Base-by-base conservation (phyloP, 169 alveolate genomes). In the Eimeria sp. region DNA sequence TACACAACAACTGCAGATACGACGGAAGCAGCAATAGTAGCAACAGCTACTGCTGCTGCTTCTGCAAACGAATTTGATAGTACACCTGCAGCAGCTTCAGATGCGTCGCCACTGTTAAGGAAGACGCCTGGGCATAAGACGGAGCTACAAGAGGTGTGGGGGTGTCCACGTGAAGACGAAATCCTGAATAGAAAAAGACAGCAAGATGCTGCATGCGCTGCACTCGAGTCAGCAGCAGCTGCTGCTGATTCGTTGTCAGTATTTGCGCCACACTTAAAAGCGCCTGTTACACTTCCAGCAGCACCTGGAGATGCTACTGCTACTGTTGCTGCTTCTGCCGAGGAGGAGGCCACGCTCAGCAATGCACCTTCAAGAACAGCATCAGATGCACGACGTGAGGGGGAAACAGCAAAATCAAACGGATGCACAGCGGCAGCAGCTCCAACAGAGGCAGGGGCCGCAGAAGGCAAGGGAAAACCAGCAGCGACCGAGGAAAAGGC, bases 161-260 rank as follows among this genome's bases (percentile, higher is more conserved):
- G 43, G 25, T 20, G 22, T 3, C 87, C 14, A 2, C 25, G 14
- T 30, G 18, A 14, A 16, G 63, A 22, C n/a, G 61, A 13, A 76
- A 20, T 43, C 0, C 11, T n/a, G 40, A 20, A 20, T 14, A 2
- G 40, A 13, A 58, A n/a, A 14, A 45, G 34, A 22, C 40, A 58
- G 1, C 20, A 43, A 45, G 65, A 76, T 16, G 9, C 20, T 54
- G 63, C 65, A 5, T 51, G 45, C 63, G 70, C 89, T 51, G 49
- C 89, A 82, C 73, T 54, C 70, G 89, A 49, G n/a, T 34, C 63
- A n/a, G 65, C 89, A 47, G 89, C 89, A 10, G 25, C 70, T 3
- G 63, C 57, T 27, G 89, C 65, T 25, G 89, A 47, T 27, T 54
- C 89, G 11, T 16, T 54, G 63, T 25, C 65, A 9, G 67, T 22